Conservation (phyloP, 2,329 filamentous ascomycete species). For the Lasiodiplodia theobromae region DNA sequence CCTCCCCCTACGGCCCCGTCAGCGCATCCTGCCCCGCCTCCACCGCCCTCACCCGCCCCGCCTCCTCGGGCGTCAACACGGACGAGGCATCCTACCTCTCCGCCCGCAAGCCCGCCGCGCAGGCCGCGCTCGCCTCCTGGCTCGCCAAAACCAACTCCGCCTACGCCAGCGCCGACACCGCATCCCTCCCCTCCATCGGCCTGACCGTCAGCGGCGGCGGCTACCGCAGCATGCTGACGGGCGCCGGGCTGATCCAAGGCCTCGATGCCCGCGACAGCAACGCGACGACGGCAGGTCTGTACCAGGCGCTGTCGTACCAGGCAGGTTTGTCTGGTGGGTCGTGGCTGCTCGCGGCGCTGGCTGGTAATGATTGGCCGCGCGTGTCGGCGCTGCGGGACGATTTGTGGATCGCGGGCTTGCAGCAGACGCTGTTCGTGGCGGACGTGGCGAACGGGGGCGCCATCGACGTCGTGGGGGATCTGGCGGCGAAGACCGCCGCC, state of each 20-base stretch:
- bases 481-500: slow-evolving; percentile 46
- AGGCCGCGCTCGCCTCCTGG: slow-evolving; percentile 49
- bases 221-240: slow-evolving; percentile 49
- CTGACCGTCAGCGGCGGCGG: slow-evolving; percentile 49
- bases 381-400: slow-evolving; percentile 48
- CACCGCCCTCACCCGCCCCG: slow-evolving; percentile 47
- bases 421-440: slow-evolving; percentile 48
- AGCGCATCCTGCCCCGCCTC: slow-evolving; percentile 46
- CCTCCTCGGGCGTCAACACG: slow-evolving; percentile 43
- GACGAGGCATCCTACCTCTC: slow-evolving; percentile 50
- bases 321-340: slow-evolving; percentile 55
- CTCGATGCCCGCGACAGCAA: slow-evolving; percentile 54
- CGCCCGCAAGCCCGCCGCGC: slow-evolving; percentile 48
- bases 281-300: slow-evolving; percentile 49
- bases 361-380: slow-evolving; percentile 57
- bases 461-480: slow-evolving; percentile 41
- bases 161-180: slow-evolving; percentile 47
- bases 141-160: slow-evolving; percentile 38
- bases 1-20: slow-evolving; percentile 45
- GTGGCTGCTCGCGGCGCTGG: slow-evolving; percentile 56
- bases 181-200: slow-evolving; percentile 50
- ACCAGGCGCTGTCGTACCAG: slow-evolving; percentile 56
- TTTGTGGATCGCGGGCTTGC: slow-evolving; percentile 52
- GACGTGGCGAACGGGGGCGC: slow-evolving; percentile 40
- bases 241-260: slow-evolving; percentile 52